phyloP scores from a whole-genome alignment of 306 rosid species.

The Pyrus communis region DNA sequence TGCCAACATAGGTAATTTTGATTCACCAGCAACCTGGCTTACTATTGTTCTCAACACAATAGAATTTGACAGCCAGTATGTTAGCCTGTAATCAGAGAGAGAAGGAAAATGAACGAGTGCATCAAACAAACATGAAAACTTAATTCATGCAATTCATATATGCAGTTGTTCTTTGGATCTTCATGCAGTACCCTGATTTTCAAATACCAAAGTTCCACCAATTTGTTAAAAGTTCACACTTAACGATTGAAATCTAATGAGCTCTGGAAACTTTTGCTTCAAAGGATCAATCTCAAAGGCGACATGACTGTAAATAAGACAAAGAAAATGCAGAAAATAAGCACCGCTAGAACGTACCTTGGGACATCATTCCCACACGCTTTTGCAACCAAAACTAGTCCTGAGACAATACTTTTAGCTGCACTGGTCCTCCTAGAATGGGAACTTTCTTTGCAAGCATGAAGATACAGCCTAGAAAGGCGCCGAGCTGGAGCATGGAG shows the following conservation, averaged over 20 bases:
- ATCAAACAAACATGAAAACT: not conserved
- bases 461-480: conserved; percentile 83
- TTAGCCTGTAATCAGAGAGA: conserved; percentile 49
- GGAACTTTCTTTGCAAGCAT: conserved; percentile 65
- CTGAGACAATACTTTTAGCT: conserved; percentile 88
- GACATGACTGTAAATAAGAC: not conserved
- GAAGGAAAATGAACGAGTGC: conserved; percentile 15
- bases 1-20: conserved; percentile 22
- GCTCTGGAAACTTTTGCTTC: not conserved
- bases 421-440: conserved; percentile 63
- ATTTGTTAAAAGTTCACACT: not conserved
- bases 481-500: conserved; percentile 99
- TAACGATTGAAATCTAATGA: not conserved
- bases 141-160: not conserved
- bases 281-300: not conserved
- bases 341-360: conserved; percentile 39
- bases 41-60: conserved; percentile 68
- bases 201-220: not conserved
- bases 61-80: conserved; percentile 86
- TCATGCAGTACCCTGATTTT: not conserved
- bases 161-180: not conserved
- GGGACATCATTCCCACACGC: conserved; percentile 99
- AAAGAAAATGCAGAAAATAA: conserved; percentile 8
- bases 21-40: conserved; percentile 43
- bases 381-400: conserved; percentile 85